A percentile compares a stretch with the other conserved stretches of the same genome.
Evolutionary conservation across 2,329 filamentous ascomycete species (phyloP).

Genomic region (Dactylonectria macrodidyma): DNA sequence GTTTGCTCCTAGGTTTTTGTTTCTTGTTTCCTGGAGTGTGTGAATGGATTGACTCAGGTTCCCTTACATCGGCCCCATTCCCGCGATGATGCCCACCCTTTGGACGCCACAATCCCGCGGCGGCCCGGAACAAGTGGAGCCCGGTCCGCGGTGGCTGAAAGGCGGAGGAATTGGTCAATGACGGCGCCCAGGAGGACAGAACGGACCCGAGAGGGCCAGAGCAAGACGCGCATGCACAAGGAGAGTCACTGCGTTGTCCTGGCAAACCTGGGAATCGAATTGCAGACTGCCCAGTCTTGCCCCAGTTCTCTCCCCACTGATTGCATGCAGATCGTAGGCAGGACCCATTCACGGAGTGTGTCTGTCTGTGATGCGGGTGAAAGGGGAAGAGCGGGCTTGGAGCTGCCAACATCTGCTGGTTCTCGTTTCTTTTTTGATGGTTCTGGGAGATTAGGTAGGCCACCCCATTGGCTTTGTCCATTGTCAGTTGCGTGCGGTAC

Average conservation of each 20-base stretch:
- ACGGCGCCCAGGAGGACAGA: constrained; percentile 5
- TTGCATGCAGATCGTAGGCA: constrained; percentile 19
- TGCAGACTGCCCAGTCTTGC: not conserved
- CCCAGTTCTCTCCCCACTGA: constrained; percentile 14
- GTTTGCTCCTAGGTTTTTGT: no score
- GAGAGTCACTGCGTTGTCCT: constrained; percentile 30
- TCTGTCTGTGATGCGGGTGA: constrained; percentile 12
- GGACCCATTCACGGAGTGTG: not conserved
- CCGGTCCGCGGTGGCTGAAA: not conserved
- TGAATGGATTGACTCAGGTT: not conserved
- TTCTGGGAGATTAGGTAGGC: constrained; percentile 4
- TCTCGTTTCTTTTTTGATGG: constrained; percentile 19
- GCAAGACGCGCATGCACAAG: constrained; percentile 21
- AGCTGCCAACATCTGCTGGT: not conserved
- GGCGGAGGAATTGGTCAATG: not conserved
- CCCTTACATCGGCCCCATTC: not conserved
- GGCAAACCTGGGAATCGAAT: not conserved
- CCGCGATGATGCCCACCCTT: not conserved
- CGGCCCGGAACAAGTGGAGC: constrained; percentile 2
- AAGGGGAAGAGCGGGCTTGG: constrained; percentile 7
- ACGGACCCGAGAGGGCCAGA: not conserved
- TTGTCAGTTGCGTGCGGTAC: constrained; percentile 5
- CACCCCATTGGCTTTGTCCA: not conserved
- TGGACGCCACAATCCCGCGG: not conserved
- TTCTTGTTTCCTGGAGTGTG: not conserved